Evolutionary conservation across 2,329 filamentous ascomycete genomes (phyloP), one percentile per base, ranked within the genome.

Genomic region (Colletotrichum simmondsii): DNA sequence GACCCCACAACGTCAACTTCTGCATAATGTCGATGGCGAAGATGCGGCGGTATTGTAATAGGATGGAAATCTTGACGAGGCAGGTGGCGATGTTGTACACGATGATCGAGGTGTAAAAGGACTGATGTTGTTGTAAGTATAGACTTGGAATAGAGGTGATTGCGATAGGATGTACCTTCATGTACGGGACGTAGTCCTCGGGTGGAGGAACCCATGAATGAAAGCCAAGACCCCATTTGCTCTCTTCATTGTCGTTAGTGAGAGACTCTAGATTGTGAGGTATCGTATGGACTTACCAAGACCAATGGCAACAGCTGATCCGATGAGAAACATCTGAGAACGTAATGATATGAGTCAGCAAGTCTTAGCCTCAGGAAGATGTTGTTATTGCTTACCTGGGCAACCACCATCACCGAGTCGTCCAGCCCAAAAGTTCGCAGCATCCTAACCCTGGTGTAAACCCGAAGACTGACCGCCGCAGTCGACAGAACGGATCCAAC

Each of bases 41-140:
- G 26, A 84, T 81, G 26, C 82, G 81, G 2, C 81, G 79, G 77
- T 84, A 84, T 57, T 83, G 82, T n/a, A 83, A 75, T 7, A 83
- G 72, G 59, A 84, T 82, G 5, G 82, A 82, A 19, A 81, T 76
- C 75, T 84, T 84, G 72, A 80, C 80, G 24, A 81, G 42, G 63
- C 77, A 78, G 42, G 82, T 78, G 14, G 78, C 74, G 24, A 79
- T 26, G 74, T 82, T 83, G 76, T 83, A 84, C 26, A 79, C 73
- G 30, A 82, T 57, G 28, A 83, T 80, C n/a, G 78, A 77, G 8
- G 76, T 70, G 58, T 79, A 81, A 7, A 84, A 77, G 0, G 76
- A 75, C 80, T 81, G 58, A n/a, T 22, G 19, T 10, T 49, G 8
- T 22, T 49, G 42, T 49, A 1, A 49, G 42, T 22, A 49, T 2